Conservation (phyloP, 2,329 filamentous ascomycete genomes). For the Ploettnerulaceae sp. region DNA sequence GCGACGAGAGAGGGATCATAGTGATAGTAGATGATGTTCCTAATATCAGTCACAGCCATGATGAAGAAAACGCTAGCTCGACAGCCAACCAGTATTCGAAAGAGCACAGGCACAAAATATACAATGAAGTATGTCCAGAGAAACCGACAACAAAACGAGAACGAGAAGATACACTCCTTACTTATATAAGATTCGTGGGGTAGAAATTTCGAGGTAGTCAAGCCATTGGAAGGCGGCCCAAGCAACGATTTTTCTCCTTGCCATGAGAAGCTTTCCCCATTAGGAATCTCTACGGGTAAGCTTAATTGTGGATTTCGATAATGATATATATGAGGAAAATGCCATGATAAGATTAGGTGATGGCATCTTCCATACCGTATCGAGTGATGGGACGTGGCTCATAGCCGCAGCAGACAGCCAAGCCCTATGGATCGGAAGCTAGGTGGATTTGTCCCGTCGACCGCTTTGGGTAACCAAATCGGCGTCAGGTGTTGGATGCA, state of each 20-base stretch:
- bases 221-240: neutral
- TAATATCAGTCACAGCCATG: neutral
- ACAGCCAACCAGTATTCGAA: neutral
- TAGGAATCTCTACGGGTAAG: neutral
- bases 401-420: no score
- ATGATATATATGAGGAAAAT: no score
- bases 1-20: conserved; percentile 33
- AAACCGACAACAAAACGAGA: neutral
- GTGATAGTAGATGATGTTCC: conserved; percentile 11
- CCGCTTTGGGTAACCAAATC: no score
- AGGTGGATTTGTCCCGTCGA: no score
- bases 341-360: no score
- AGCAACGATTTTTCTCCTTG: neutral
- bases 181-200: neutral
- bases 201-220: neutral
- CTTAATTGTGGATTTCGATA: neutral
- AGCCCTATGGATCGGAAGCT: no score
- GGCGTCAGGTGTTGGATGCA: no score
- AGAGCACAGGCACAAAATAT: neutral
- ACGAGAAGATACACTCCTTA: neutral
- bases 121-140: neutral
- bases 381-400: no score
- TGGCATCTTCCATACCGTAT: no score
- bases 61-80: neutral
- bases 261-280: neutral